Conservation (phyloP, 805 yeast species). For the Yamadazyma sp. region DNA sequence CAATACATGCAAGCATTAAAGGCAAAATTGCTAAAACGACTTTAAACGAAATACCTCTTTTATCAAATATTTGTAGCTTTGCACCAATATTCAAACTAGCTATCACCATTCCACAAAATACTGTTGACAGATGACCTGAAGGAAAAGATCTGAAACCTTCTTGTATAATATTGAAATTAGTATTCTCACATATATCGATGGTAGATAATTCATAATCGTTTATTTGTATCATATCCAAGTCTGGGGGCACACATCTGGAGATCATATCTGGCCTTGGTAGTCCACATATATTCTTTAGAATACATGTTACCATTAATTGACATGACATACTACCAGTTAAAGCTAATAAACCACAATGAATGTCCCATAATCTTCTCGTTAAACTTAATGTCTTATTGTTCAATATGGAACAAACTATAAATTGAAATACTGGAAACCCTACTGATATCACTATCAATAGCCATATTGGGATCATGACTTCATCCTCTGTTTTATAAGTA, state of each 20-base stretch:
- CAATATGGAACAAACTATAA: constrained; percentile 17
- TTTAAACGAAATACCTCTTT: constrained; percentile 32
- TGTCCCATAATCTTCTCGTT: constrained; percentile 38
- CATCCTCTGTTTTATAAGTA: constrained; percentile 30
- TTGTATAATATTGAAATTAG: constrained; percentile 12
- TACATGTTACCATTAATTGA: constrained; percentile 36
- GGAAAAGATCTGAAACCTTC: constrained; percentile 30
- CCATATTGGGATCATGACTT: constrained; percentile 29
- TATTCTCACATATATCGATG: constrained; percentile 18
- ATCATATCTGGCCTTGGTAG: constrained; percentile 27
- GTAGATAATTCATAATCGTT: constrained; percentile 8
- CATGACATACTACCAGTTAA: constrained; percentile 35
- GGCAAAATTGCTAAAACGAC: constrained; percentile 33
- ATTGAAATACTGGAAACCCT: constrained; percentile 29
- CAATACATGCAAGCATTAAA: constrained; percentile 26
- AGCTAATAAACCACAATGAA: constrained; percentile 32
- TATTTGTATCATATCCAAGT: constrained; percentile 3
- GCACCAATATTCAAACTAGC: constrained; percentile 32
- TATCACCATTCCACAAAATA: constrained; percentile 32
- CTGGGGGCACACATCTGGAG: constrained; percentile 20
- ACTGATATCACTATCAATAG: constrained; percentile 26
- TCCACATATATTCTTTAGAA: constrained; percentile 26
- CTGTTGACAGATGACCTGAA: constrained; percentile 27
- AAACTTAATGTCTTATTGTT: constrained; percentile 9
- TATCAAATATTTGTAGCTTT: constrained; percentile 32